Evolutionary conservation across 345 rosid species (phyloP).

Genomic region (Jatropha curcas): DNA sequence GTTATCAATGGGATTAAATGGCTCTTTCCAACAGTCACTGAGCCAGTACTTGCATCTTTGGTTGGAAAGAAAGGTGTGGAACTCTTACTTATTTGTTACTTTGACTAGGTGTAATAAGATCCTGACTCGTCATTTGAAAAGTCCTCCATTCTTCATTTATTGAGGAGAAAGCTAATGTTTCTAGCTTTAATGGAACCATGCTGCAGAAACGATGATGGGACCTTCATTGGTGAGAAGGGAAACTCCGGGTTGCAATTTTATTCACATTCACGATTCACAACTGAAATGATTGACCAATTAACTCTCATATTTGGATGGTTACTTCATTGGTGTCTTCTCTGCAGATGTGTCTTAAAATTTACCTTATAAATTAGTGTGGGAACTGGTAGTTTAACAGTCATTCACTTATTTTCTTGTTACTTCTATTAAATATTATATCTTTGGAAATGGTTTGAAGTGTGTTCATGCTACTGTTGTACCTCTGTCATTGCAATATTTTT

Average conservation of each 20-base stretch:
- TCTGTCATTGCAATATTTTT: background rate
- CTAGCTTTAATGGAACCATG: too few relatives aligned
- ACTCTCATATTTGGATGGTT: background rate
- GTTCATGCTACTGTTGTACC: too few relatives aligned
- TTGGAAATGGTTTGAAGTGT: too few relatives aligned
- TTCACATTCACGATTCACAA: too few relatives aligned
- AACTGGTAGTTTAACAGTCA: background rate
- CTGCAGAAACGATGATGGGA: background rate
- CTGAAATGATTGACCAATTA: background rate
- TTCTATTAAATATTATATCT: too few relatives aligned
- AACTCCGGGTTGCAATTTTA: background rate
- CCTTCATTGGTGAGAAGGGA: background rate
- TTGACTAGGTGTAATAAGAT: background rate
- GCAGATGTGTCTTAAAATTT: background rate
- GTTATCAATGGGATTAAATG: background rate
- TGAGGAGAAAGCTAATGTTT: background rate
- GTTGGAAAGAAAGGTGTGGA: background rate
- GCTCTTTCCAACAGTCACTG: background rate
- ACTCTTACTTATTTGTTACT: background rate
- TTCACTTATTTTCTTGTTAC: too few relatives aligned
- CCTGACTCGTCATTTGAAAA: background rate
- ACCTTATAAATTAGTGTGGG: background rate
- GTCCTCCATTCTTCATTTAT: background rate
- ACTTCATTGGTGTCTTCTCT: background rate
- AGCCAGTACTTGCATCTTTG: background rate